Evolutionary conservation across 306 rosid genomes (phyloP).

Genomic region (Citrullus colocynthis): DNA sequence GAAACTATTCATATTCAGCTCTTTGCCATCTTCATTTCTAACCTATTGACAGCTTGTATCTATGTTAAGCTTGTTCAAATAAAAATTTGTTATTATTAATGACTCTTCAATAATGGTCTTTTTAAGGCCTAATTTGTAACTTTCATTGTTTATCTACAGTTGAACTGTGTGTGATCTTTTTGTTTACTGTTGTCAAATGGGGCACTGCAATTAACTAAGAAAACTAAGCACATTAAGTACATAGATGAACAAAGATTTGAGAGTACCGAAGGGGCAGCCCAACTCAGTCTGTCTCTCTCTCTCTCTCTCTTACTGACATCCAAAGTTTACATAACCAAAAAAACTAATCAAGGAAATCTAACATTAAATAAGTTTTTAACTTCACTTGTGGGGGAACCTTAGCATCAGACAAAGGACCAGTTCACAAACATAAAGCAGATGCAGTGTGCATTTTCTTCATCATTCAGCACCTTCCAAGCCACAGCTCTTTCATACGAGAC

Average conservation of each 20-base stretch:
- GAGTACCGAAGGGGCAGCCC: background rate
- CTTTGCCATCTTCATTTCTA: background rate
- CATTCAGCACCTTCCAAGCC: slow-evolving; percentile 99
- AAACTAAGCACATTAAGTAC: background rate
- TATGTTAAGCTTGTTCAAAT: background rate
- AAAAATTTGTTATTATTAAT: background rate
- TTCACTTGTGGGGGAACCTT: background rate
- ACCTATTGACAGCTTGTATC: background rate
- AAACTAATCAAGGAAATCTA: slow-evolving; percentile 4
- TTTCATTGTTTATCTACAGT: background rate
- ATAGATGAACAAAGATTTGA: background rate
- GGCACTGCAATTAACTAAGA: background rate
- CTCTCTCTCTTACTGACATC: background rate
- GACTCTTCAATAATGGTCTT: background rate
- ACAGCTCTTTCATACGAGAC: slow-evolving; percentile 85
- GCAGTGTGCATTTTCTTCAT: slow-evolving; percentile 94
- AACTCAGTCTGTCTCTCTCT: background rate
- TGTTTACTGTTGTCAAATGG: background rate
- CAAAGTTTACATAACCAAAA: slow-evolving; percentile 6
- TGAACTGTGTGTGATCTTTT: background rate
- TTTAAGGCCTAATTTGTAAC: background rate
- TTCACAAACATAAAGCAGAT: slow-evolving; percentile 89
- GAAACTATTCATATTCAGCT: background rate
- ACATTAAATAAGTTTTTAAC: slow-evolving; percentile 4
- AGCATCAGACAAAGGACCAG: slow-evolving; percentile 88